Base-by-base conservation (phyloP, 768 basidiomycete genomes). In the Serendipita sp. region DNA sequence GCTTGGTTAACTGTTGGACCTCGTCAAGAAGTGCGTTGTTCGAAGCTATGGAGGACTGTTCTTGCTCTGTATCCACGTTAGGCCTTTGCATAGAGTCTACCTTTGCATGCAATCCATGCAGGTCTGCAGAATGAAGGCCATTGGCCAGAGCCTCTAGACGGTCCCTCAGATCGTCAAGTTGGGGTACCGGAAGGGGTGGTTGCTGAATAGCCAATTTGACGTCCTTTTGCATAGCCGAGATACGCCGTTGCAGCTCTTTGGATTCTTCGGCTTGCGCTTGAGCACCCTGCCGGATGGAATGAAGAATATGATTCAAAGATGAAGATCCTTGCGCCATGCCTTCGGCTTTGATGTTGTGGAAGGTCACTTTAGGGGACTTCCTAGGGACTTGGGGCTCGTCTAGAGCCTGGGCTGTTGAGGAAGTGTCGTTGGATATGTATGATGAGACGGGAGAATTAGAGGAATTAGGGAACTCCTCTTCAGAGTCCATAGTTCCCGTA, bases 181-280 rank as follows among this genome's bases (percentile, higher is more conserved):
- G 53, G 11, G 53, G 53, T 7, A 58, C 31, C 9, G 53, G 53
- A n/a, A 58, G 53, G 11, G 53, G 53, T 11, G 53, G 53, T 24
- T 58, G 53, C n/a, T 58, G 53, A 4, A 58, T 28, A 33, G 53
- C 53, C 31, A 58, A 24, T n/a, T 58, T 58, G 24, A 58, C 22
- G 3, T 58, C 53, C 53, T 58, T 33, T 3, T 58, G 53, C 17
- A 58, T 48, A 17, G 5, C 9, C 5, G 45, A 48, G 17, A 48
- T 9, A n/a, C n/a, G n/a, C n/a, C 26, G 5, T 5, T n/a, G 45
- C 5, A 48, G n/a, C 45, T 28, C 9, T 48, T 20, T 17, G 26
- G 5, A 20, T 28, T 48, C 45, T 20, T 28, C 17, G 20, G 5
- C 14, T 14, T 38, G 34, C 14, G 14, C 34, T 5, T 38, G 34